Evolutionary conservation across 805 yeast genomes (phyloP).

Genomic region (Kluyveromyces aestuarii): DNA sequence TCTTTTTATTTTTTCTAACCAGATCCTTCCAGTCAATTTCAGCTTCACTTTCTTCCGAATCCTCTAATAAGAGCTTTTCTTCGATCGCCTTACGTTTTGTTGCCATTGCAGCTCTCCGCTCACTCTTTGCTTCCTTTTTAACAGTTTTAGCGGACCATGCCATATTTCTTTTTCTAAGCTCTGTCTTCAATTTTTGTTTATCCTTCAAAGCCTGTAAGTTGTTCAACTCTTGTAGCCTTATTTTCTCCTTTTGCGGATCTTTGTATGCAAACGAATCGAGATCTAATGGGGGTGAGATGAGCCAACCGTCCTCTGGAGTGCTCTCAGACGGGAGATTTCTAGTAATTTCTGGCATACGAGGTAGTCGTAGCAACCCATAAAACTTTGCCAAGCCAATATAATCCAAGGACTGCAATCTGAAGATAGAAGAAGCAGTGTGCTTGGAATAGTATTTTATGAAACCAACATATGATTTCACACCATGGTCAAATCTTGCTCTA

Average conservation of each 20-base stretch:
- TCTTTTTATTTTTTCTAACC: slow-evolving; percentile 55
- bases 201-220: slow-evolving; percentile 31
- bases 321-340: slow-evolving; percentile 35
- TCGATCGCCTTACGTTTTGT: slow-evolving; percentile 56
- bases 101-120: slow-evolving; percentile 54
- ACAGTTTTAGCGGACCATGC: slow-evolving; percentile 76
- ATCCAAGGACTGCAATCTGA: slow-evolving; percentile 64
- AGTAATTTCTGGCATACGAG: slow-evolving; percentile 88
- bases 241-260: slow-evolving; percentile 54
- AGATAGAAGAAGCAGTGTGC: slow-evolving; percentile 82
- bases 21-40: slow-evolving; percentile 84
- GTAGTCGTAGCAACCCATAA: slow-evolving; percentile 76
- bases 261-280: slow-evolving; percentile 59
- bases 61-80: slow-evolving; percentile 33
- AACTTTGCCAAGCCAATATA: slow-evolving; percentile 61
- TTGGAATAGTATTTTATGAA: slow-evolving; percentile 77
- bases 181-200: slow-evolving; percentile 34
- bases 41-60: slow-evolving; percentile 32
- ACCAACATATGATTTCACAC: slow-evolving; percentile 72
- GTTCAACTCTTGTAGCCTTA: slow-evolving; percentile 50
- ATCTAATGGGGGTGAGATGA: slow-evolving; percentile 48
- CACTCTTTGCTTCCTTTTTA: slow-evolving; percentile 50
- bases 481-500: slow-evolving; percentile 73
- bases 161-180: slow-evolving; percentile 42
- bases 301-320: slow-evolving; percentile 70